A percentile compares a stretch with the other conserved stretches of the same genome.
Conservation (phyloP, 306 rosid genomes). For the Vigna hirtella region DNA sequence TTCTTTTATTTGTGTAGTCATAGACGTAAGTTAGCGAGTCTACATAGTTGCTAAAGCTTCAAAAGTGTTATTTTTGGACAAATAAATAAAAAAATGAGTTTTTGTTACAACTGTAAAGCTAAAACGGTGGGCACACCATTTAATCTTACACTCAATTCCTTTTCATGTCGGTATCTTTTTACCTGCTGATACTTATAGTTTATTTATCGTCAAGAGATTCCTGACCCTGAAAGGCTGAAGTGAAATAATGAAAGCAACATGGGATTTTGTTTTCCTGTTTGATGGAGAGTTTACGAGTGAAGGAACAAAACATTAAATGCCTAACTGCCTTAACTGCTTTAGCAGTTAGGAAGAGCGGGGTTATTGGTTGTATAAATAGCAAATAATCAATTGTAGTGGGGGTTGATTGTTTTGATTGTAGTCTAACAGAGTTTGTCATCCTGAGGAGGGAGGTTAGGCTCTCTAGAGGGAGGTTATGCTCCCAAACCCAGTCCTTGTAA, state of each 20-base stretch:
- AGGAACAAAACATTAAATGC: no score
- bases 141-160: background rate
- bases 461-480: no score
- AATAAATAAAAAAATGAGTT: slow-evolving; percentile 22
- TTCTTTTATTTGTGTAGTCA: slow-evolving; percentile 72
- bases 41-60: slow-evolving; percentile 46
- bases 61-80: slow-evolving; percentile 38
- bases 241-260: background rate
- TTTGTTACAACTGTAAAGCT: slow-evolving; percentile 36
- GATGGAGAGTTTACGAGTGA: no score
- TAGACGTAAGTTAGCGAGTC: slow-evolving; percentile 42
- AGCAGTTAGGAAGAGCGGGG: no score
- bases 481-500: no score
- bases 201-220: background rate
- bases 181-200: background rate
- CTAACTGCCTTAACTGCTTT: no score
- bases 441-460: no score
- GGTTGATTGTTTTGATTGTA: no score
- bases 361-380: no score
- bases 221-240: background rate
- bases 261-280: background rate
- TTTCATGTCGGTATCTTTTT: background rate
- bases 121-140: slow-evolving; percentile 31
- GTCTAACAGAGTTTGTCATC: no score
- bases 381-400: no score